Evolutionary conservation across 2,329 filamentous ascomycete genomes (phyloP).

Genomic region (Nannizzia gypsea): DNA sequence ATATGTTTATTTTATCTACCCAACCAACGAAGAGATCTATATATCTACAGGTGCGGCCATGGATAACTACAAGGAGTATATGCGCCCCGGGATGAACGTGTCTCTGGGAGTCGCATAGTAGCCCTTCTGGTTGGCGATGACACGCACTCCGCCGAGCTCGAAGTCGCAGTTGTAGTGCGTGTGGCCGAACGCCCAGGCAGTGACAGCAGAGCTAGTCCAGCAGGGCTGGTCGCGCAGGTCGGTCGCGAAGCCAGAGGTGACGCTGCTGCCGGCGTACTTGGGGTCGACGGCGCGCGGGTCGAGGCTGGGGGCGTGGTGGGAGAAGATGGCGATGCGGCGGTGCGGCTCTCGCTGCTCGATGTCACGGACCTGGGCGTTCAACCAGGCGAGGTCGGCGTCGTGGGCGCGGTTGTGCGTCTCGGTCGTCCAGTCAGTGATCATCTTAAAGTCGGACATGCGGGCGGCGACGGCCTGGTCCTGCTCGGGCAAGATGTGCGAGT

Average conservation of each 20-base stretch:
- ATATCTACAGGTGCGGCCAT: background rate
- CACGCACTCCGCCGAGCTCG: conserved; percentile 14
- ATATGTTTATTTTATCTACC: too few species aligned
- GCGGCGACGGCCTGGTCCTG: conserved; percentile 28
- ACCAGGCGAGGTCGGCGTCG: conserved; percentile 39
- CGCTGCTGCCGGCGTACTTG: conserved; percentile 16
- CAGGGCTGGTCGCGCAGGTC: conserved; percentile 28
- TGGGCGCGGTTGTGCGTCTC: conserved; percentile 40
- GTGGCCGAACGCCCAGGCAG: conserved; percentile 36
- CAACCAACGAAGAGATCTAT: background rate
- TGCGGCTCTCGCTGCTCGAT: conserved; percentile 16
- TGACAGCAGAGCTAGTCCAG: conserved; percentile 25
- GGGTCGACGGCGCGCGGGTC: conserved; percentile 18
- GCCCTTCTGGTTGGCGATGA: conserved; percentile 31
- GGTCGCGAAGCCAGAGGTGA: conserved; percentile 28
- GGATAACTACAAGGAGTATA: conserved; percentile 1
- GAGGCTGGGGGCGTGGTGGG: conserved; percentile 44
- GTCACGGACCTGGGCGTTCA: conserved; percentile 29
- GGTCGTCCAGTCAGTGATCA: conserved; percentile 40
- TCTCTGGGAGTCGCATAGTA: conserved; percentile 23
- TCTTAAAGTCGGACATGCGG: conserved; percentile 42
- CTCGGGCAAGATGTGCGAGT: conserved; percentile 33
- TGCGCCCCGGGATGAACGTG: conserved; percentile 22
- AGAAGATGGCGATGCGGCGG: conserved; percentile 16
- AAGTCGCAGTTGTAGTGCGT: conserved; percentile 34